Percentiles rank a stretch among this genome's conserved stretches.
Conservation (phyloP, 2,329 filamentous ascomycete genomes). For the Cryphonectria japonica region DNA sequence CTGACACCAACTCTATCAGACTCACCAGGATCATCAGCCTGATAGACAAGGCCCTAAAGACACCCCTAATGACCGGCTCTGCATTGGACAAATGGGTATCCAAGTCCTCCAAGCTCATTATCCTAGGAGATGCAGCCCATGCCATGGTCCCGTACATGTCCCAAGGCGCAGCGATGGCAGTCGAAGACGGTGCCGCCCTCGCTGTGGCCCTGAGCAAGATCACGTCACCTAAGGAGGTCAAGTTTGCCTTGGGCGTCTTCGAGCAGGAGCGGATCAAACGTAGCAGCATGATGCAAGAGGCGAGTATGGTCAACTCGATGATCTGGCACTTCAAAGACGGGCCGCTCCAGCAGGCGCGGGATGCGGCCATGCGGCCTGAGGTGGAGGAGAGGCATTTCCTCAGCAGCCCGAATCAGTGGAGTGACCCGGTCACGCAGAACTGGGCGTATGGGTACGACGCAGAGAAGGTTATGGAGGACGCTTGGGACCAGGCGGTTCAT, state of each 20-base stretch:
- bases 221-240: slow-evolving; percentile 34
- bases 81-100: slow-evolving; percentile 38
- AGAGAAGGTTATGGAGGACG: slow-evolving; percentile 41
- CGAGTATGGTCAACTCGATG: slow-evolving; percentile 49
- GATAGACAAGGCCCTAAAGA: slow-evolving; percentile 41
- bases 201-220: slow-evolving; percentile 40
- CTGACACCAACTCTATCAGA: slow-evolving; percentile 26
- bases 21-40: slow-evolving; percentile 42
- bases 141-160: slow-evolving; percentile 50
- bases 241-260: slow-evolving; percentile 41
- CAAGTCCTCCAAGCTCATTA: slow-evolving; percentile 37
- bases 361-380: slow-evolving; percentile 46
- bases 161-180: slow-evolving; percentile 48
- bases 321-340: slow-evolving; percentile 53
- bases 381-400: slow-evolving; percentile 42
- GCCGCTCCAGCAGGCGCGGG: slow-evolving; percentile 45
- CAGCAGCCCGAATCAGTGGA: slow-evolving; percentile 53
- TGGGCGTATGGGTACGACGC: slow-evolving; percentile 56
- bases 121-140: slow-evolving; percentile 48
- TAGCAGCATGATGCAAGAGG: slow-evolving; percentile 46
- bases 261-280: slow-evolving; percentile 42
- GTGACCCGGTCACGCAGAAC: slow-evolving; percentile 48
- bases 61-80: slow-evolving; percentile 37
- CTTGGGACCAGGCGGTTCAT: slow-evolving; percentile 32
- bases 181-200: slow-evolving; percentile 47